Evolutionary conservation across 2,329 filamentous ascomycete species (phyloP), one percentile per base, ranked within the genome.

Genomic region (Pestalotiopsis sp.): DNA sequence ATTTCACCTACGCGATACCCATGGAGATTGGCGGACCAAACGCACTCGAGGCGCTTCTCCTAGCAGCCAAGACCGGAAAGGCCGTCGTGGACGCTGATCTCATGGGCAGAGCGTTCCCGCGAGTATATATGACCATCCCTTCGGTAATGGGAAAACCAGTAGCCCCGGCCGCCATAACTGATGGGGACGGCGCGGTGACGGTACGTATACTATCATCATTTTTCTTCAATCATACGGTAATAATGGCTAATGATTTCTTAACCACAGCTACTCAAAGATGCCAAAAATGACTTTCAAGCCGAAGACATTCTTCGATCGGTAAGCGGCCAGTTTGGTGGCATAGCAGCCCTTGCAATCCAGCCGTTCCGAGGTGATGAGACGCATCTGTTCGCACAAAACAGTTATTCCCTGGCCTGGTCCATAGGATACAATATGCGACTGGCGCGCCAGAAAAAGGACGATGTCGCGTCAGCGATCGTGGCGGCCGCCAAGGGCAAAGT

Each of bases 21-120:
- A 61, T 27, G 25, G 59, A 61, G 27, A 61, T 61, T n/a, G 59
- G 59, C n/a, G 59, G 59, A 20, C 59, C 59, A 61, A 61, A 61
- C 20, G 59, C 59, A 5, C 59, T 61, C 2, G 59, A 61, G 31
- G 59, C 59, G 5, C 31, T 61, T 2, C 27, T 61, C 6, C 25
- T 61, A 6, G 59, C 59, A 36, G 27, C 59, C 25, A 61, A 61
- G 5, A 20, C 27, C 5, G 59, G 59, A 17, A 61, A 61, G 27
- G 12, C 11, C 1, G 59, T 27, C 1, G 25, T 61, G 1, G 59
- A 61, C 11, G 59, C 59, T 3, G 59, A 61, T 6, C 25, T 61
- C 4, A 61, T 61, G 31, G 59, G 59, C 3, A 20, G 59, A 17
- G 59, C 59, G 1, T 61, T 61, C 17, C 59, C 59, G 13, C n/a